A percentile compares a stretch with the other conserved stretches of the same genome.
Evolutionary conservation across 352 stramenopile genomes (phyloP).

Genomic region (Phytophthora macrochlamydospora): DNA sequence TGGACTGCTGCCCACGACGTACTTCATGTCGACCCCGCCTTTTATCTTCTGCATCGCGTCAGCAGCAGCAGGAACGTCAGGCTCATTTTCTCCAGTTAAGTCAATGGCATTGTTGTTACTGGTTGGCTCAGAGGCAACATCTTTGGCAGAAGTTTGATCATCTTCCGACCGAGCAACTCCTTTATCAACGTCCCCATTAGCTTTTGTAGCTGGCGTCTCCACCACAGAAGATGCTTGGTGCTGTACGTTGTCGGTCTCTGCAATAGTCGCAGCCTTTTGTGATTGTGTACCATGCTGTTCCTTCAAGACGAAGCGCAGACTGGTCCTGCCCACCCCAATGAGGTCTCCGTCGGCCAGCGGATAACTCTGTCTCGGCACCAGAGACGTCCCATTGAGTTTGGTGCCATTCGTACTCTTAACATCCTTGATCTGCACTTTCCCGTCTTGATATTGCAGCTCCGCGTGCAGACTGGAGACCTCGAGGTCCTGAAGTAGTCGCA

Average conservation of each 20-base stretch:
- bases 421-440: constrained; percentile 30
- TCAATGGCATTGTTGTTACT: not conserved
- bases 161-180: not conserved
- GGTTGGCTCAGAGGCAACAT: constrained; percentile 5
- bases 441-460: constrained; percentile 32
- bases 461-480: constrained; percentile 67
- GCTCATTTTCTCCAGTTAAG: not conserved
- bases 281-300: constrained; percentile 5
- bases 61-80: not conserved
- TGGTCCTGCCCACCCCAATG: constrained; percentile 46
- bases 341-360: constrained; percentile 44
- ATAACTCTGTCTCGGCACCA: constrained; percentile 29
- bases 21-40: not conserved
- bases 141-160: not conserved
- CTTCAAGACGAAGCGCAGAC: constrained; percentile 34
- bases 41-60: not conserved
- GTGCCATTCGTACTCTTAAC: constrained; percentile 67
- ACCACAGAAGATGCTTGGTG: not conserved
- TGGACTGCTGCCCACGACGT: constrained; percentile 7
- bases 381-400: constrained; percentile 48
- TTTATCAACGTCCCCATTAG: constrained; percentile 7
- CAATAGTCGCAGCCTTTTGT: no score
- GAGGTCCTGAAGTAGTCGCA: constrained; percentile 56
- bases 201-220: not conserved
- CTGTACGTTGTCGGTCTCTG: no score